These are phyloP conservation scores for Aspergillus niger DNA, from an alignment of 2,329 filamentous ascomycete species.

Conservation along the genomic window DNA sequence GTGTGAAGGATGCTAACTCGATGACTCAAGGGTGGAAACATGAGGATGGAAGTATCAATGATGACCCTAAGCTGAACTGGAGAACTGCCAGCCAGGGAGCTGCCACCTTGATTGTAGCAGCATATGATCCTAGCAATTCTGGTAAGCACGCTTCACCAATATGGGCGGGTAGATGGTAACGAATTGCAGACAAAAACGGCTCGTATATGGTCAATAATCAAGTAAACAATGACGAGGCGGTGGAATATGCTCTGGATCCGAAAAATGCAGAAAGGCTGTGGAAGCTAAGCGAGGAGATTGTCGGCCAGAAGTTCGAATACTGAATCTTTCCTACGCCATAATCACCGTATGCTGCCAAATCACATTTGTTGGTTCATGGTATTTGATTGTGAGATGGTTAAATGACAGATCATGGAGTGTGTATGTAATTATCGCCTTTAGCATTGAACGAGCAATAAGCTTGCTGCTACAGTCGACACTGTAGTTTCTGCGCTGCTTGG, in stretches of 20 bases:
- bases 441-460: no score
- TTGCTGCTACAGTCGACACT: background rate
- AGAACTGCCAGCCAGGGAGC: background rate
- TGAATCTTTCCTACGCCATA: background rate
- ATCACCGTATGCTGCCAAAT: no score
- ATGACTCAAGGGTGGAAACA: background rate
- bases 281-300: constrained; percentile 7
- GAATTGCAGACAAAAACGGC: background rate
- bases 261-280: constrained; percentile 7
- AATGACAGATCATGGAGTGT: no score
- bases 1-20: background rate
- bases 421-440: no score
- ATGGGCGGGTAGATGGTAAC: background rate
- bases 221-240: background rate
- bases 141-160: background rate
- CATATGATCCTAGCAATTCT: background rate
- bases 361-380: background rate
- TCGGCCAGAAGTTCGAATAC: background rate
- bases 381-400: no score
- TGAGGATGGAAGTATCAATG: background rate
- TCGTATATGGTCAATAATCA: constrained; percentile 6
- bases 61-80: background rate
- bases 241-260: background rate
- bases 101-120: background rate
- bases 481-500: background rate